Evolutionary conservation across 352 stramenopile genomes (phyloP).

Genomic region (Pythium utonaiense): DNA sequence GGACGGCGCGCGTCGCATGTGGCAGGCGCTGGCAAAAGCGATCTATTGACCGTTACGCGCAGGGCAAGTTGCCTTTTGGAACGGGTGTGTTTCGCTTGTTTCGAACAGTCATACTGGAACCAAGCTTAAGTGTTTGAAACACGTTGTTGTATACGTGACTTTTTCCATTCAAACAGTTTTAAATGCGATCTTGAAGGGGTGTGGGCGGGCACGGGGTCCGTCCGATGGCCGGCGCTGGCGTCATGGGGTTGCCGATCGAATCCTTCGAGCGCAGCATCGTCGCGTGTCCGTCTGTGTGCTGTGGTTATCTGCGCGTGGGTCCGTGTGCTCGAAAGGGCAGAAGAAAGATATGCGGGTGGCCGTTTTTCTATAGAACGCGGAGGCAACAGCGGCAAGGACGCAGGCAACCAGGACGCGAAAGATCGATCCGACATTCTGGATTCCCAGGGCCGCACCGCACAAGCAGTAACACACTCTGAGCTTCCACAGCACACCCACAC

Average conservation of each 20-base stretch:
- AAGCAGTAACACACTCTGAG: neutral
- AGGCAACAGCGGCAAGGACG: slow-evolving; percentile 5
- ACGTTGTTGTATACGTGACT: slow-evolving; percentile 6
- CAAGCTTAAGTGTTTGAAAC: slow-evolving; percentile 15
- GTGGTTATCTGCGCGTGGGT: neutral
- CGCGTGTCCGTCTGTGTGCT: neutral
- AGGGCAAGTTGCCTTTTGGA: slow-evolving; percentile 17
- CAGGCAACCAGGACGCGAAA: neutral
- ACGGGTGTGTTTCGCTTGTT: slow-evolving; percentile 7
- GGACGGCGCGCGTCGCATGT: slow-evolving; percentile 52
- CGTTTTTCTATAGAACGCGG: slow-evolving; percentile 33
- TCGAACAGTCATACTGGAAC: slow-evolving; percentile 9
- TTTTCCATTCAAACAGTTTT: slow-evolving; percentile 23
- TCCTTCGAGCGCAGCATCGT: neutral
- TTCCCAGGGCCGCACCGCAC: neutral
- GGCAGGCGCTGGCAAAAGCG: slow-evolving; percentile 33
- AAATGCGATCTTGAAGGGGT: slow-evolving; percentile 28
- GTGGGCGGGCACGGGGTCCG: neutral
- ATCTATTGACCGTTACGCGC: slow-evolving; percentile 27
- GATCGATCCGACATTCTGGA: slow-evolving; percentile 4
- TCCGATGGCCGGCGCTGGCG: neutral
- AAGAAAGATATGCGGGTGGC: slow-evolving; percentile 25
- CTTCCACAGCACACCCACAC: neutral
- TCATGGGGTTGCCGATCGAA: neutral
- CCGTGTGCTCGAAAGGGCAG: slow-evolving; percentile 24